Evolutionary conservation across 2,329 filamentous ascomycete genomes (phyloP).

Genomic region (Pyrenochaeta sp.): DNA sequence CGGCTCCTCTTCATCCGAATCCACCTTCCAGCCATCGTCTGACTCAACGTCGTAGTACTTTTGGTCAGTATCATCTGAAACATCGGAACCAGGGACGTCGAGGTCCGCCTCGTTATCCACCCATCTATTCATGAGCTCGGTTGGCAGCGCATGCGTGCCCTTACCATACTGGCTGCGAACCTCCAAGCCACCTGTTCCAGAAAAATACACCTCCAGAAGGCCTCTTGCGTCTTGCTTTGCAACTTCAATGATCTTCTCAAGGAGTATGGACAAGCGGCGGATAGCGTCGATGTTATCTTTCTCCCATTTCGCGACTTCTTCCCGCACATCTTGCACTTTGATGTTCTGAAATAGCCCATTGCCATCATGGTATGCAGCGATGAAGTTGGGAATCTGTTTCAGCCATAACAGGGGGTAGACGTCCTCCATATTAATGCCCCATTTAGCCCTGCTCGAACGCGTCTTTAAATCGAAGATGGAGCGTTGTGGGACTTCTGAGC

Average conservation of each 20-base stretch:
- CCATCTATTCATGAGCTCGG: constrained; percentile 17
- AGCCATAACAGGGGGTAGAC: constrained; percentile 60
- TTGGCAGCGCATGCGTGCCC: constrained; percentile 35
- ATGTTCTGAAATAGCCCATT: constrained; percentile 56
- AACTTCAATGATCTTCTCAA: constrained; percentile 42
- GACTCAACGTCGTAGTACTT: constrained; percentile 3
- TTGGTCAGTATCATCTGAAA: constrained; percentile 3
- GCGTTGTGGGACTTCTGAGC: constrained; percentile 49
- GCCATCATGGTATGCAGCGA: constrained; percentile 60
- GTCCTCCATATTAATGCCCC: constrained; percentile 49
- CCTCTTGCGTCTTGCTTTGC: constrained; percentile 24
- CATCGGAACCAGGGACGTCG: neutral
- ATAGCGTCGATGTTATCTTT: constrained; percentile 44
- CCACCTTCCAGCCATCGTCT: constrained; percentile 23
- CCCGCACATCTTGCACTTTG: constrained; percentile 48
- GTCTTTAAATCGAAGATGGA: constrained; percentile 65
- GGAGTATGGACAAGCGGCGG: constrained; percentile 33
- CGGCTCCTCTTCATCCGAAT: constrained; percentile 33
- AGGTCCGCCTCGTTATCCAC: neutral
- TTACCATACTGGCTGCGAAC: constrained; percentile 42
- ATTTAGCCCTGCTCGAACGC: constrained; percentile 47
- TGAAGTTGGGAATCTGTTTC: constrained; percentile 60
- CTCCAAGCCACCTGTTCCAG: constrained; percentile 43
- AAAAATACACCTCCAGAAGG: constrained; percentile 47
- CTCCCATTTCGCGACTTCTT: constrained; percentile 55